Base-by-base conservation (phyloP, 2,329 filamentous ascomycete genomes). In the Aspergillus amoenus region DNA sequence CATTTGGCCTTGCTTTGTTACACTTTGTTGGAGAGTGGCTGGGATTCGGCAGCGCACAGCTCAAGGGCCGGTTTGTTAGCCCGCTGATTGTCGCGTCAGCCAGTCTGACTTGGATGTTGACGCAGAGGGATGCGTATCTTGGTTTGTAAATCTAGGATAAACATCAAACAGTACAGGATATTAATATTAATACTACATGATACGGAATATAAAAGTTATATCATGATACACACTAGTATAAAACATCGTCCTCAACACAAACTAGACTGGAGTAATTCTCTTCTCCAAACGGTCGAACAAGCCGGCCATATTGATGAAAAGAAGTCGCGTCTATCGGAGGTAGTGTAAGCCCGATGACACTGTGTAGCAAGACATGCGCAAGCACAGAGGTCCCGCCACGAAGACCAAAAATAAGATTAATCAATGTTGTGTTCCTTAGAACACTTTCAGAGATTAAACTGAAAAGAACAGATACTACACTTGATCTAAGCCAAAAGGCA, bases 401-500 rank as follows among this genome's bases (percentile, higher is more conserved):
- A 59, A 66, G 58, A 74, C 65, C 81, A 90, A 90, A 88, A 89
- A 93, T 91, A 83, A 81, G 87, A 85, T 85, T 90, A 92, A 93
- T 90, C 87, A 85, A 81, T 81, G 83, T 84, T 84, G 81, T 81
- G 80, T 80, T 81, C 85, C 81, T 79, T 89, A 84, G 86, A 82
- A 81, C 81, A 82, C 83, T 91, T 90, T 88, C 88, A 93, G 89
- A 89, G 87, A 91, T 92, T 92, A 93, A 92, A 91, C 89, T 93
- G 87, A 91, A 89, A 91, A 92, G 89, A 93, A 92, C 88, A 91
- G 88, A 90, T 91, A 91, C 88, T 91, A 91, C 88, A 91, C 88
- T 90, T 91, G 88, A 91, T 91, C 88, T 91, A 89, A 90, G 85
- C 85, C 77, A 77, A 81, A 82, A 79, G 78, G 79, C 76, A 78